A percentile compares a stretch with the other conserved stretches of the same genome.
Conservation (phyloP, 2,329 filamentous ascomycete species). For the Nannizzia gypsea region DNA sequence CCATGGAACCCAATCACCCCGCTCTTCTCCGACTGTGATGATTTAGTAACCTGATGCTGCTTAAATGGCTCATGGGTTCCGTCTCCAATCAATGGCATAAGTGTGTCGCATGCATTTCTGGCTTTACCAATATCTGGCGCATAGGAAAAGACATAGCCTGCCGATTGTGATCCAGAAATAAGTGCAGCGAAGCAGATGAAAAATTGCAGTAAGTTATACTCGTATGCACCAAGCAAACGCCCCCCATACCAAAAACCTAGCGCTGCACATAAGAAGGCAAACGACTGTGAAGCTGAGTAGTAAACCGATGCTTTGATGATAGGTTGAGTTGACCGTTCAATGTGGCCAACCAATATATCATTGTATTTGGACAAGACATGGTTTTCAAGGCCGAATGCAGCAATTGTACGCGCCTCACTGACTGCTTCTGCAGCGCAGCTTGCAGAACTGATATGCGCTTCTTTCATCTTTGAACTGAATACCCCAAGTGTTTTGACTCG, state of each 20-base stretch:
- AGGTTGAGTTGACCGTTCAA: background rate
- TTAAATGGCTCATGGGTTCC: background rate
- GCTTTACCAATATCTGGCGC: constrained; percentile 63
- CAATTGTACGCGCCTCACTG: constrained; percentile 41
- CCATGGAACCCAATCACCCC: constrained; percentile 63
- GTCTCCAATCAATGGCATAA: background rate
- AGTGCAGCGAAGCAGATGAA: constrained; percentile 62
- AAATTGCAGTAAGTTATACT: constrained; percentile 55
- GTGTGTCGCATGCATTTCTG: constrained; percentile 40
- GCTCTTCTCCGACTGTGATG: constrained; percentile 31
- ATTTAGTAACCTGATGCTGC: background rate
- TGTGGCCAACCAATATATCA: constrained; percentile 43
- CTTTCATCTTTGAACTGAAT: constrained; percentile 68
- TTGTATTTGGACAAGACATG: constrained; percentile 67
- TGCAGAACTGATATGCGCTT: constrained; percentile 41
- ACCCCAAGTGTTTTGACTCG: constrained; percentile 64
- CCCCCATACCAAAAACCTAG: constrained; percentile 74
- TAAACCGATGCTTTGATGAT: constrained; percentile 54
- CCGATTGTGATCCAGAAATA: constrained; percentile 59
- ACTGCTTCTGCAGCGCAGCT: constrained; percentile 43
- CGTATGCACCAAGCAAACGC: constrained; percentile 54
- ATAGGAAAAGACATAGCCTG: constrained; percentile 62
- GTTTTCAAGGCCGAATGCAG: constrained; percentile 49
- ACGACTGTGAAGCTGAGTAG: constrained; percentile 62
- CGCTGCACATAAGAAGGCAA: constrained; percentile 61